Conservation (phyloP, 1,139 yeast genomes). For the Kodamaea ohmeri region DNA sequence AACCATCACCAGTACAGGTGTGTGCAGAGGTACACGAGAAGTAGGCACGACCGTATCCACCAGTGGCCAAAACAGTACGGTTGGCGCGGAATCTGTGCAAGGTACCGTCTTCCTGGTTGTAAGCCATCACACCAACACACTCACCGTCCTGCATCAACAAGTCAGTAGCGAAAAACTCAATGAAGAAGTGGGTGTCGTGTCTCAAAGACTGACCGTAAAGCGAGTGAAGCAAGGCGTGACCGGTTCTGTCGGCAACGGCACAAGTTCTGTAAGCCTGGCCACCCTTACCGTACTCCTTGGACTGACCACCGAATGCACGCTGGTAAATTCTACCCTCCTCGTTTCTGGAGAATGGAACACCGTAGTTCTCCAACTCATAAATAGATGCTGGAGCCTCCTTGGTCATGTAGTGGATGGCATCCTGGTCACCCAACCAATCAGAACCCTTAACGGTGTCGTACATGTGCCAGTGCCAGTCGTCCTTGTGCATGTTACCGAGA, state of each 20-base stretch:
- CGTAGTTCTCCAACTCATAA: slow-evolving; percentile 95
- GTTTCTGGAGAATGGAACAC: slow-evolving; percentile 97
- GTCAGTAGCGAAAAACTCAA: slow-evolving; percentile 95
- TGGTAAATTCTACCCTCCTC: slow-evolving; percentile 97
- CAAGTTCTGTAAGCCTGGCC: slow-evolving; percentile 99
- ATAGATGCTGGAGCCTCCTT: slow-evolving; percentile 96
- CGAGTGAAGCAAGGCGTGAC: slow-evolving; percentile 95
- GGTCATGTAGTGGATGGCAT: slow-evolving; percentile 98
- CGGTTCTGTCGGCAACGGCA: slow-evolving; percentile 99
- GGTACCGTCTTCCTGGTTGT: slow-evolving; percentile 98
- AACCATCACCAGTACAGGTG: slow-evolving; percentile 99
- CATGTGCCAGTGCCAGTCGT: slow-evolving; percentile 99
- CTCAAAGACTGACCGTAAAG: slow-evolving; percentile 94
- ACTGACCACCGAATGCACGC: slow-evolving; percentile 98
- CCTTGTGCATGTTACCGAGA: slow-evolving; percentile 93
- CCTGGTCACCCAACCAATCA: slow-evolving; percentile 99
- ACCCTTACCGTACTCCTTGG: slow-evolving; percentile 93
- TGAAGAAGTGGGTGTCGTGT: slow-evolving; percentile 96
- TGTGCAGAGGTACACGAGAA: slow-evolving; percentile 99
- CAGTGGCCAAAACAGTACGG: slow-evolving; percentile 95
- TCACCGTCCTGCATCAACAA: slow-evolving; percentile 93
- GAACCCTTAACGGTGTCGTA: slow-evolving; percentile 99
- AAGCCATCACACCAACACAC: slow-evolving; percentile 95
- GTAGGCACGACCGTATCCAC: slow-evolving; percentile 98
- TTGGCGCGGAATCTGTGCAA: slow-evolving; percentile 96